Evolutionary conservation across 2,329 filamentous ascomycete genomes (phyloP).

Genomic region (Diplodia scrobiculata): DNA sequence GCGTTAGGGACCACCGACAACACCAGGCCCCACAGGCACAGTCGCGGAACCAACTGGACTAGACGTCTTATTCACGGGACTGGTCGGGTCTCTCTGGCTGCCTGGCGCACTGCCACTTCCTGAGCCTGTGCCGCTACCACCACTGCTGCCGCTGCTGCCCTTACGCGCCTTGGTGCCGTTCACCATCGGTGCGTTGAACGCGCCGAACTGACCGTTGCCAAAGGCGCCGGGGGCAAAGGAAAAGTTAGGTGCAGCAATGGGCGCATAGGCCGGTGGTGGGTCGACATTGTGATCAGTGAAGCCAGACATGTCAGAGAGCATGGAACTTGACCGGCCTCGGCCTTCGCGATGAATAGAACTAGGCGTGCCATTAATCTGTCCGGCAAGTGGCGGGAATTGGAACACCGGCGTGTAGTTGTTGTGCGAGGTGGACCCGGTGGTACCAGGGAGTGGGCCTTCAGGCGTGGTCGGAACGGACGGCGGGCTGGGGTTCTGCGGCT

Average conservation of each 20-base stretch:
- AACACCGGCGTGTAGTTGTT: conserved; percentile 43
- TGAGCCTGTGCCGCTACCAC: conserved; percentile 47
- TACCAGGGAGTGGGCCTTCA: conserved; percentile 61
- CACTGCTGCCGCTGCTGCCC: conserved; percentile 53
- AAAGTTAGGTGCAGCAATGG: conserved; percentile 39
- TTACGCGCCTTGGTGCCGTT: conserved; percentile 36
- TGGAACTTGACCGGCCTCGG: conserved; percentile 55
- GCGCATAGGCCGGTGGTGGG: conserved; percentile 35
- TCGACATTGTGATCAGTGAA: conserved; percentile 54
- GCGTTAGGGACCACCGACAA: conserved; percentile 13
- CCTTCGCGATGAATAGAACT: conserved; percentile 41
- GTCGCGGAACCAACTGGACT: conserved; percentile 24
- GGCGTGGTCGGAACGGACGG: conserved; percentile 56
- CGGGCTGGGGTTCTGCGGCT: conserved; percentile 38
- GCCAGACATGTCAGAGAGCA: conserved; percentile 56
- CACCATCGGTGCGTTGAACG: conserved; percentile 21
- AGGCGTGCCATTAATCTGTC: conserved; percentile 38
- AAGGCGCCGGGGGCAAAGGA: conserved; percentile 43
- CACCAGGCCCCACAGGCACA: conserved; percentile 12
- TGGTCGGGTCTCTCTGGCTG: conserved; percentile 46
- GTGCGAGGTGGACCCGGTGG: conserved; percentile 36
- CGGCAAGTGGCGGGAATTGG: conserved; percentile 42
- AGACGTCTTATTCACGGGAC: conserved; percentile 35
- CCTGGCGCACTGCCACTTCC: conserved; percentile 42
- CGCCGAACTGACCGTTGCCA: conserved; percentile 31